Evolutionary conservation across 2,329 filamentous ascomycete genomes (phyloP).

Genomic region (Diaporthe ilicicola): DNA sequence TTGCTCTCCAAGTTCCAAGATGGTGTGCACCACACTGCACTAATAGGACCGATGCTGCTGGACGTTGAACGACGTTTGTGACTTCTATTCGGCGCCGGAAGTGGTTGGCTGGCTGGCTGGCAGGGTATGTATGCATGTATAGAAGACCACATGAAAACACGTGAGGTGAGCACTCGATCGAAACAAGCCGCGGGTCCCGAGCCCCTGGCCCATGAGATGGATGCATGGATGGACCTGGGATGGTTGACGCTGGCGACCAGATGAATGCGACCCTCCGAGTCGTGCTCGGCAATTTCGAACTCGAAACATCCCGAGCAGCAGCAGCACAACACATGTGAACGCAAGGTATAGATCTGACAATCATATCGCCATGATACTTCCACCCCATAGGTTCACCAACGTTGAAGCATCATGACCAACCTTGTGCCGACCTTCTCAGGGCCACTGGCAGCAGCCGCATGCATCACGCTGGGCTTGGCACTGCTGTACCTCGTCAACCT

Average conservation of each 20-base stretch:
- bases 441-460: background rate
- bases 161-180: background rate
- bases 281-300: background rate
- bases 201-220: constrained; percentile 10
- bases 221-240: background rate
- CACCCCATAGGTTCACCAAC: background rate
- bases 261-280: background rate
- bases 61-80: background rate
- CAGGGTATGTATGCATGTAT: background rate
- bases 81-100: no score
- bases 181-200: constrained; percentile 8
- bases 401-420: background rate
- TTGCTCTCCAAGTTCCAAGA: background rate
- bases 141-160: no score
- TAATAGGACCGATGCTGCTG: no score
- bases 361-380: background rate
- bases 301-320: background rate
- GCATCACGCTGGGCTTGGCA: background rate
- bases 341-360: background rate
- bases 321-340: background rate
- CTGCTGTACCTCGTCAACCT: constrained; percentile 39
- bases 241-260: constrained; percentile 9
- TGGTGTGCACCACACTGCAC: background rate
- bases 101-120: background rate
- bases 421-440: background rate